Percentiles rank a stretch among this genome's conserved stretches.
phyloP scores from a whole-genome alignment of 306 rosid species.

The Lathyrus aphaca region DNA sequence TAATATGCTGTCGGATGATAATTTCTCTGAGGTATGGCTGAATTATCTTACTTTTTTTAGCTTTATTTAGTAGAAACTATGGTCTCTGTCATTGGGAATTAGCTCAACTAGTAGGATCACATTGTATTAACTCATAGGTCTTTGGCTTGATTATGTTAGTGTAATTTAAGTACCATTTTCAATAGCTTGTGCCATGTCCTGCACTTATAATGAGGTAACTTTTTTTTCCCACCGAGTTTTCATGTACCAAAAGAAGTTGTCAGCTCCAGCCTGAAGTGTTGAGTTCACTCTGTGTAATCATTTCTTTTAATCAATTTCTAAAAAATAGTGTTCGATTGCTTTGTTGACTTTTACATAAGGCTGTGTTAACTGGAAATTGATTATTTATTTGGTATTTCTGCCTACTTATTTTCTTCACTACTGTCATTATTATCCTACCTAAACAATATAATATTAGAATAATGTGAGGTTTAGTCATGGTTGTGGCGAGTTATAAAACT shows the following conservation, averaged over 20 bases:
- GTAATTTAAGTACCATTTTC: conserved; percentile 13
- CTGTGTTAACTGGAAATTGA: conserved; percentile 5
- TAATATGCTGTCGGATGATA: conserved; percentile 72
- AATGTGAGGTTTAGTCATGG: conserved; percentile 22
- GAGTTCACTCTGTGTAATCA: conserved; percentile 13
- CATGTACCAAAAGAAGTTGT: conserved; percentile 16
- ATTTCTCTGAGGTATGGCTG: conserved; percentile 64
- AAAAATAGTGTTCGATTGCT: neutral
- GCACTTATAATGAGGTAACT: conserved; percentile 15
- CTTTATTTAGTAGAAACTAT: conserved; percentile 5
- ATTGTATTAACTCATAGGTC: conserved; percentile 20
- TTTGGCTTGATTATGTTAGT: neutral
- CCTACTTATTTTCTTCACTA: conserved; percentile 1
- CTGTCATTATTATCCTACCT: conserved; percentile 1
- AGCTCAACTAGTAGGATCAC: conserved; percentile 22
- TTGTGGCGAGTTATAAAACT: neutral
- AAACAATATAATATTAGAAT: neutral
- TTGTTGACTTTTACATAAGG: conserved; percentile 13
- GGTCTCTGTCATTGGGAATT: conserved; percentile 15
- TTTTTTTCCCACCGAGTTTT: conserved; percentile 12
- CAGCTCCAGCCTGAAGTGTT: conserved; percentile 17
- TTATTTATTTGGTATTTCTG: conserved; percentile 33
- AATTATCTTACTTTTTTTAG: conserved; percentile 34
- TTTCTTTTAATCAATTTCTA: conserved; percentile 6
- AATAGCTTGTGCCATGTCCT: conserved; percentile 12